Evolutionary conservation across 441 rosid genomes (phyloP), one percentile per base, ranked within the genome.

Genomic region (Kokia cookei): DNA sequence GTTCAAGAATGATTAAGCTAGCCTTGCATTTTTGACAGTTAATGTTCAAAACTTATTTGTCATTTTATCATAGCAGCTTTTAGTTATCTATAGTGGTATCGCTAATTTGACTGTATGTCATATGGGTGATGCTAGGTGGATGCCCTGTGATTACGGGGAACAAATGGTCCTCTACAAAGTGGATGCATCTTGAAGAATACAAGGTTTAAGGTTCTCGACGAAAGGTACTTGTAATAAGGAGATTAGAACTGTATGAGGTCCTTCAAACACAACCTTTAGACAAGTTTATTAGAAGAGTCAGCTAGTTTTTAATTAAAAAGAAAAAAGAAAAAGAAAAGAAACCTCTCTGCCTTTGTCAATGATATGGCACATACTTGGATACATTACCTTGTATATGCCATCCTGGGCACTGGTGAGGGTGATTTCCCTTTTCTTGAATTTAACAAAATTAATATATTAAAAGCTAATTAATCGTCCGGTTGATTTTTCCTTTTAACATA

Each of bases 101-200:
- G 26, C 26, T 65, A 66, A 66, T 3, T 10, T 3, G 42, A 19
- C 50, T 8, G 11, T 3, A 15, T 68, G 45, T 73, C 35, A 24
- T 77, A 55, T 66, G 43, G 5, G 80, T 62, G n/a, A 69, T 77
- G 35, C 17, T 75, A 88, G 92, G 92, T 75, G 84, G 84, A 60
- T 88, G 92, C 72, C 89, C 92, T 58, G 90, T 88, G 75, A 86
- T 88, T 77, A 84, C 22, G 47, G 92, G 92, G 75, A 85, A 82
- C 85, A 88, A 86, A 66, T 88, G 92, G 92, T 85, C 92, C 54
- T 81, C 82, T 62, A 86, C 92, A 37, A 88, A 88, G 80, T 88
- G 92, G 92, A 72, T 88, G 82, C 92, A 85, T 74, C 80, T 84
- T 2, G 59, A 71, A 13, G 86, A 85, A 77, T 88, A 85, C 82